Conservation (phyloP, 129 eudicot genomes). For the Helichrysum umbraculigerum region DNA sequence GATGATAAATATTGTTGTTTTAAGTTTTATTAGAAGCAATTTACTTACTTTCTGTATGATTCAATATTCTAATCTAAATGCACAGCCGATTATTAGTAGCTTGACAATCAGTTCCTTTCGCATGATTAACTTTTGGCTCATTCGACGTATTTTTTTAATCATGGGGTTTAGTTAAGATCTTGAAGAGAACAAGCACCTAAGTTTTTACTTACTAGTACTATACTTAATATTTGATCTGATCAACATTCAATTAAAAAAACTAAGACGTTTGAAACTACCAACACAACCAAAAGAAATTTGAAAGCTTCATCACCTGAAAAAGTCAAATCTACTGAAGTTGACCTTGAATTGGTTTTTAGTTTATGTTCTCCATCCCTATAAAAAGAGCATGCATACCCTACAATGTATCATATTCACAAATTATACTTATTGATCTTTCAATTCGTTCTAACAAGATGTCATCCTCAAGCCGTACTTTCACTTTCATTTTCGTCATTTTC, state of each 20-base stretch:
- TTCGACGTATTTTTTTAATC: background rate
- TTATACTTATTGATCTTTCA: background rate
- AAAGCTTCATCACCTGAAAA: conserved; percentile 22
- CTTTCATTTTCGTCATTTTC: conserved; percentile 15
- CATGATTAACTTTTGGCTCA: background rate
- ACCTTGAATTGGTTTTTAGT: background rate
- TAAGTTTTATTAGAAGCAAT: background rate
- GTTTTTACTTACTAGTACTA: background rate
- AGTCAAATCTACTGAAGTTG: conserved; percentile 4
- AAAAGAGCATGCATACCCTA: background rate
- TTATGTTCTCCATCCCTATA: background rate
- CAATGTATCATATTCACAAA: conserved; percentile 11
- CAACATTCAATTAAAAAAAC: background rate
- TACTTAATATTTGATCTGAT: background rate
- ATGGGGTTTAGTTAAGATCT: background rate
- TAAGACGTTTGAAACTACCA: background rate
- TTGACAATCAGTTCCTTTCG: background rate
- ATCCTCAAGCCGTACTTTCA: conserved; percentile 4
- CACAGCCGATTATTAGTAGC: too few relatives aligned
- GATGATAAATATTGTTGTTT: background rate
- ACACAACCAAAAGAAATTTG: background rate
- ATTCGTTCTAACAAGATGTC: conserved; percentile 13
- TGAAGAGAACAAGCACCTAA: background rate
- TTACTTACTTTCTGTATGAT: too few relatives aligned
- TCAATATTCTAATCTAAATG: too few relatives aligned